Evolutionary conservation across 345 rosid species (phyloP).

Genomic region (Lagerstroemia speciosa): DNA sequence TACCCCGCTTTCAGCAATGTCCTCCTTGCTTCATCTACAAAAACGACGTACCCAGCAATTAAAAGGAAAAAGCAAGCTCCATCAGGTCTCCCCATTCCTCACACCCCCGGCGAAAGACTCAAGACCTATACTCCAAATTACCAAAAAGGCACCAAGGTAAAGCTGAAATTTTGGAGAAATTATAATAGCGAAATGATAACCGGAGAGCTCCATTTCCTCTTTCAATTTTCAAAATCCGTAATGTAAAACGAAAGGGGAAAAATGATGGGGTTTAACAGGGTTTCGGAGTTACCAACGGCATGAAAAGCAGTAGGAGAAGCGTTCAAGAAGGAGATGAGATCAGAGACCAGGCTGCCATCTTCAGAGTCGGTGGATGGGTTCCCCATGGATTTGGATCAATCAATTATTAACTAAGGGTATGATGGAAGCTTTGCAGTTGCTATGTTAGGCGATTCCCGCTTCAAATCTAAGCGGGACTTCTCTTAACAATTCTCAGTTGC

Average conservation of each 20-base stretch:
- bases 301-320: slow-evolving; percentile 98
- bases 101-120: not conserved
- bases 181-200: not conserved
- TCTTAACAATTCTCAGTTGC: no score
- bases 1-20: slow-evolving; percentile 56
- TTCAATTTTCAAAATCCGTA: no score
- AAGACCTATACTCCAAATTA: no score
- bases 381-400: slow-evolving; percentile 21
- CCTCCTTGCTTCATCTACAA: slow-evolving; percentile 72
- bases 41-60: not conserved
- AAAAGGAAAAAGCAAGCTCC: not conserved
- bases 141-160: not conserved
- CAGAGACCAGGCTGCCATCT: slow-evolving; percentile 28
- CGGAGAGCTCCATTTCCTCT: not conserved
- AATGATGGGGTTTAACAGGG: not conserved
- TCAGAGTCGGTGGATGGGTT: slow-evolving; percentile 12
- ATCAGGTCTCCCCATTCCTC: not conserved
- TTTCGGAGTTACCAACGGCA: slow-evolving; percentile 66
- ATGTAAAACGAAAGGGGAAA: not conserved
- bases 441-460: no score
- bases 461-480: no score
- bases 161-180: not conserved
- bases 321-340: slow-evolving; percentile 70
- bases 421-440: no score
- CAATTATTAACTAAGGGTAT: not conserved